Percentiles rank a stretch among this genome's conserved stretches.
Evolutionary conservation across 1,284 basidiomycete genomes (phyloP).

Genomic region (Phellopilus nigrolimitatus): DNA sequence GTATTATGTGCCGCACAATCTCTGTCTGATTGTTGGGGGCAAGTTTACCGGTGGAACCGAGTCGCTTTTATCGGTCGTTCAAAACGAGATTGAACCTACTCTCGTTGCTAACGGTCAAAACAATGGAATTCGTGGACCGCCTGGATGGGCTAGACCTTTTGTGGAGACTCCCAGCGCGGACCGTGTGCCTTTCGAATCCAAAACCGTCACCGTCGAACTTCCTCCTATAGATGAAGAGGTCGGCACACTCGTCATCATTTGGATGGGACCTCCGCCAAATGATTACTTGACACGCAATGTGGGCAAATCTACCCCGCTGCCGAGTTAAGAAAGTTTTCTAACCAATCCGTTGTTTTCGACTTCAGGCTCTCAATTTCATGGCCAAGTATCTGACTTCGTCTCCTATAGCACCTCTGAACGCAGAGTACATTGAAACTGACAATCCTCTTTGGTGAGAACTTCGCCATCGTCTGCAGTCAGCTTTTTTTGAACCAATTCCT

Average conservation of each 20-base stretch:
- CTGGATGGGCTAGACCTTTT: slow-evolving; percentile 92
- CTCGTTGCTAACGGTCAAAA: slow-evolving; percentile 74
- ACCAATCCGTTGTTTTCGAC: too few species aligned
- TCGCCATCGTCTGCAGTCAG: slow-evolving; percentile 5
- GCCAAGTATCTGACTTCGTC: slow-evolving; percentile 89
- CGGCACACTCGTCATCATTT: slow-evolving; percentile 81
- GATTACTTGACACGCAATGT: slow-evolving; percentile 78
- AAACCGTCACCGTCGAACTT: slow-evolving; percentile 77
- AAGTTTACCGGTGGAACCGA: slow-evolving; percentile 68
- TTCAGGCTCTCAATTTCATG: slow-evolving; percentile 83
- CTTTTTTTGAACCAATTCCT: slow-evolving; percentile 26
- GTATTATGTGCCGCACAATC: slow-evolving; percentile 95
- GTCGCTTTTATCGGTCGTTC: slow-evolving; percentile 71
- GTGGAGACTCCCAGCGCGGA: slow-evolving; percentile 79
- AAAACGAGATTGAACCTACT: slow-evolving; percentile 77
- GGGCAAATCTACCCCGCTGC: too few species aligned
- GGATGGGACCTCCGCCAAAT: slow-evolving; percentile 73
- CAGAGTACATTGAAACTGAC: slow-evolving; percentile 91
- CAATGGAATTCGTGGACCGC: slow-evolving; percentile 58
- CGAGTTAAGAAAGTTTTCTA: too few species aligned
- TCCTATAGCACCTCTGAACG: slow-evolving; percentile 85
- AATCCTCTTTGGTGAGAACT: slow-evolving; percentile 75
- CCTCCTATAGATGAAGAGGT: slow-evolving; percentile 97
- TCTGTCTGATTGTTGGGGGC: slow-evolving; percentile 79
- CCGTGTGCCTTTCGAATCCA: slow-evolving; percentile 52